A percentile compares a stretch with the other conserved stretches of the same genome.
Evolutionary conservation across 495 filamentous ascomycete species (phyloP).

Genomic region (Aspergillus taichungensis): DNA sequence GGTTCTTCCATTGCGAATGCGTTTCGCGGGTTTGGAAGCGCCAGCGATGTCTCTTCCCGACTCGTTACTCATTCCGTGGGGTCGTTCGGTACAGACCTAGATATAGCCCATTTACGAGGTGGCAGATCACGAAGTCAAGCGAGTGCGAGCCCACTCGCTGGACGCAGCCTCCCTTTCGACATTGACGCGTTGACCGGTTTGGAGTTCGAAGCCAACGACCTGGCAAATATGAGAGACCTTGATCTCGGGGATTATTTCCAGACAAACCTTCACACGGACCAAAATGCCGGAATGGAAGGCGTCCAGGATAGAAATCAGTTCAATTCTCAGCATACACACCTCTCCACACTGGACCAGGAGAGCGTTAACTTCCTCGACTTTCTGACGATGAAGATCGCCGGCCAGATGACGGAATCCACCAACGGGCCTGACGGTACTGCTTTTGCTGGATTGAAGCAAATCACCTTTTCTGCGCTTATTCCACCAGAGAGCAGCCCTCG

Average conservation of each 20-base stretch:
- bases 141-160: constrained; percentile 52
- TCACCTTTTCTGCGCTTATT: constrained; percentile 53
- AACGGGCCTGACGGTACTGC: background rate
- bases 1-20: constrained; percentile 27
- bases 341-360: constrained; percentile 47
- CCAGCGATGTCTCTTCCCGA: constrained; percentile 47
- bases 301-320: constrained; percentile 1
- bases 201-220: constrained; percentile 29
- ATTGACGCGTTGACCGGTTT: constrained; percentile 27
- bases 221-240: constrained; percentile 32
- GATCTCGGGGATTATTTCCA: constrained; percentile 33
- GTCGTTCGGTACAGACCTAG: background rate
- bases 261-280: constrained; percentile 16
- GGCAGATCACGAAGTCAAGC: constrained; percentile 37
- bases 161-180: constrained; percentile 40
- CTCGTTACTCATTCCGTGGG: constrained; percentile 21
- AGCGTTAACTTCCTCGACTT: constrained; percentile 53
- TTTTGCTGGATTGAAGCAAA: constrained; percentile 10
- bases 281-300: background rate
- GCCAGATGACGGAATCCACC: background rate
- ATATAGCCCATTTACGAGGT: constrained; percentile 4
- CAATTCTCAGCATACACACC: constrained; percentile 24
- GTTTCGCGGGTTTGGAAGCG: constrained; percentile 39
- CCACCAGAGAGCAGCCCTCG: constrained; percentile 43
- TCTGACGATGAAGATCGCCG: constrained; percentile 24